phyloP scores from a whole-genome alignment of 306 rosid species.

The Cicer judaicum region DNA sequence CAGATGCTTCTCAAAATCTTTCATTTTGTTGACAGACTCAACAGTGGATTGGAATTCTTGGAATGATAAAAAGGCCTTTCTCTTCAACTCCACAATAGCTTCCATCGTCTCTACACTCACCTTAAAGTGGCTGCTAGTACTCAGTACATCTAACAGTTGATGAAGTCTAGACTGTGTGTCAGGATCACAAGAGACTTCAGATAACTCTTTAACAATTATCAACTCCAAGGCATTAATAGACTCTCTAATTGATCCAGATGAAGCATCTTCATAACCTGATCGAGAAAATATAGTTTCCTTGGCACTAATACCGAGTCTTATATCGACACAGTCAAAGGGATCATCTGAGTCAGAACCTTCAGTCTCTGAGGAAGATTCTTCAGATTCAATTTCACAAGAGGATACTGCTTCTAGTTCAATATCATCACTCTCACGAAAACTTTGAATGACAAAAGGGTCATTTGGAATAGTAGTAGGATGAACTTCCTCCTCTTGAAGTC shows the following conservation, averaged over 20 bases:
- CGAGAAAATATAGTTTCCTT: neutral
- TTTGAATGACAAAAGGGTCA: neutral
- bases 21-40: constrained; percentile 20
- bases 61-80: neutral
- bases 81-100: neutral
- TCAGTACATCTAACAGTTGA: constrained; percentile 8
- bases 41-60: constrained; percentile 22
- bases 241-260: neutral
- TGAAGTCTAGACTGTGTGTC: neutral
- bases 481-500: neutral
- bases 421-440: neutral
- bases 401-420: neutral
- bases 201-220: constrained; percentile 18
- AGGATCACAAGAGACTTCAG: constrained; percentile 34
- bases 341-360: constrained; percentile 25
- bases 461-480: constrained; percentile 1
- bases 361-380: neutral
- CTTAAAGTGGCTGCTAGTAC: constrained; percentile 1
- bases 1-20: neutral
- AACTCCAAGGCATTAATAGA: neutral
- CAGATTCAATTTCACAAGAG: neutral
- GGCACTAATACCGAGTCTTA: neutral
- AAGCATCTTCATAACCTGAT: neutral
- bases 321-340: neutral
- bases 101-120: neutral